Conservation (phyloP, 208 protist species). For the Acanthamoeba lenticulata region DNA sequence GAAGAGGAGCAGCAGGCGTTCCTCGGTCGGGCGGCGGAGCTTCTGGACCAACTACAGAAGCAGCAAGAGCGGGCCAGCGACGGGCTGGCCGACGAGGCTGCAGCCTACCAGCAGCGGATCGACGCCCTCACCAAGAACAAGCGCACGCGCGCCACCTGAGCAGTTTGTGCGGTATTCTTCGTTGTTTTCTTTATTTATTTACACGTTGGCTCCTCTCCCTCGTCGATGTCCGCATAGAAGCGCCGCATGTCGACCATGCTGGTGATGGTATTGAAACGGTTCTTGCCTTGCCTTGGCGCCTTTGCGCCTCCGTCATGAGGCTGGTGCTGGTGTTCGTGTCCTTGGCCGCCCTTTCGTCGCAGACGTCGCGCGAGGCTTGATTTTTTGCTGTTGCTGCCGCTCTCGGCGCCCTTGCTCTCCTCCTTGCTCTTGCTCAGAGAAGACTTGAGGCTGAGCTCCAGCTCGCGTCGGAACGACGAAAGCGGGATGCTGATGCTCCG, state of each 20-base stretch:
- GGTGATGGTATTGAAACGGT: background rate
- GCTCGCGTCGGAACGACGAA: background rate
- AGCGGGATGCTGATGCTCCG: conserved; percentile 42
- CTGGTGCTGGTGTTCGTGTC: background rate
- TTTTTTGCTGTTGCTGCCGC: background rate
- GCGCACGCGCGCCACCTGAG: background rate
- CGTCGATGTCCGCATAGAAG: background rate
- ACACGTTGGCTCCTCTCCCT: background rate
- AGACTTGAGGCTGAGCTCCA: conserved; percentile 32
- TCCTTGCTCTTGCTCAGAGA: background rate
- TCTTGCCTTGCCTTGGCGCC: background rate
- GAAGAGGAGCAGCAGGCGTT: background rate
- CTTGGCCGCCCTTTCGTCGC: background rate
- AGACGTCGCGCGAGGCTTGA: background rate
- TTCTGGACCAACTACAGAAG: background rate
- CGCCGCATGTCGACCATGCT: background rate
- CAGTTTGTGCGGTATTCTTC: background rate
- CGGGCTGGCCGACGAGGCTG: background rate
- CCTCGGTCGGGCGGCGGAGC: background rate
- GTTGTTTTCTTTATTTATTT: too few species aligned
- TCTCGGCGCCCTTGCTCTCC: background rate
- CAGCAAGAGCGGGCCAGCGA: background rate
- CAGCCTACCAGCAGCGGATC: background rate
- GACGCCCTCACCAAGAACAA: conserved; percentile 6
- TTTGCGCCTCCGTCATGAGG: background rate